Base-by-base conservation (phyloP, 371 early-diverging fungal species). In the Apophysomyces trapeziformis region DNA sequence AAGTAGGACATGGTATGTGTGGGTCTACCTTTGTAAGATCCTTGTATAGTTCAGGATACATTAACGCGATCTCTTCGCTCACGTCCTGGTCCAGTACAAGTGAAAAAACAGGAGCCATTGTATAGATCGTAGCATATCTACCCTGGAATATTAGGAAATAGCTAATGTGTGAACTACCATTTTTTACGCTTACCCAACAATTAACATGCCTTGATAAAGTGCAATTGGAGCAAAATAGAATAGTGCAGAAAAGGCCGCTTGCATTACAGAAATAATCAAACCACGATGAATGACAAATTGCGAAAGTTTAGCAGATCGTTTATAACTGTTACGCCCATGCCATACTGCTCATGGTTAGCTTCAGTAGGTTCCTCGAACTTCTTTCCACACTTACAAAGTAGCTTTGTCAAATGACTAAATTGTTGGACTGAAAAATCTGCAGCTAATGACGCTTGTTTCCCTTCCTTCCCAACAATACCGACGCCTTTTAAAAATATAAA, bases 201-300 rank as follows among this genome's bases (percentile, higher is more conserved):
- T 77, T 18, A 90, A 67, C 79, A 88, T 80, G 38, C 85, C 95
- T 77, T 97, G 96, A 77, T 95, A 99, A 35, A 99, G 75, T 26
- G 98, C 96, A 65, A 99, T 97, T 9, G 99, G 99, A 1, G 99
- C 95, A 87, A 95, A 99, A 70, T 96, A 96, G 68, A 99, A 99
- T 60, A 99, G 85, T 2, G 99, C 94, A 13, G 96, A 97, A 70
- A 99, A 99, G 13, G 99, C 98, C 1, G 96, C 99, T 83, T 99
- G 99, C 89, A 99, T 96, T 32, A 99, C 91, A 0, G 96, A 94
- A 46, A 99, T 96, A 60, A 99, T 97, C 58, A 96, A 78, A 54
- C 99, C 99, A 70, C 99, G 93, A 78, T 99, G 99, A 57, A 99
- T 96, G n/a, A 99, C 96, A 78, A 99, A 98, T 77, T 99, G 99